Evolutionary conservation across 257 asterid species (phyloP), one percentile per base, ranked within the genome.

Genomic region (Solanum pinnatisectum): DNA sequence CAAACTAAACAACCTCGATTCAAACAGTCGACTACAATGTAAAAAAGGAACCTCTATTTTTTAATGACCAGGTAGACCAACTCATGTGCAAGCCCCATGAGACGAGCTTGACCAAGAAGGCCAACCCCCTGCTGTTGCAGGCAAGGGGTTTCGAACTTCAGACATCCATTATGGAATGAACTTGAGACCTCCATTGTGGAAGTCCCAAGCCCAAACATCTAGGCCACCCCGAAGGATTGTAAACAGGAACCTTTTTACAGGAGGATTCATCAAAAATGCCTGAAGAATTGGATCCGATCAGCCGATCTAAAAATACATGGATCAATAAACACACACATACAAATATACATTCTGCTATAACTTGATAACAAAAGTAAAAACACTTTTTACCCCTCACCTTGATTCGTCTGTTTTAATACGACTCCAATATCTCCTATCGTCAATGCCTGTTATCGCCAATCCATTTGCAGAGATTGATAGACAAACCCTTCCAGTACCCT

Each of bases 371-470:
- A 36, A 23, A 90, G 10, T 18, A 86, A 63, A 70, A 74, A 32
- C 9, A 59, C 1, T 70, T 76, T 16, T 60, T 36, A 84, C 36
- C 35, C 88, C 98, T 90, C 91, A 96, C 99, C 97, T 93, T 20
- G 99, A 96, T 90, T 96, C 99, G 37, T 95, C 97, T 6, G 98
- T 95, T 30, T 91, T 90, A 85, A 97, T 92, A 30, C 97, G 94
- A 88, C 89, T 94, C 99, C 99, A 97, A 78, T 97, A 97, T 92
- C 99, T 92, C 91, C 99, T 85, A 74, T 97, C 99, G 70, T 94
- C 98, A 44, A 97, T 95, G 84, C 99, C 99, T 2, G 98, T 97
- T 46, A 97, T 97, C 20, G 92, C 87, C 89, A 97, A 89, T 42
- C 97, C 98, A 85, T 91, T 91, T 20, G 98, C 94, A 14, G 98